These are phyloP conservation scores for Fusarium sp. DNA, from an alignment of 2,329 filamentous ascomycete genomes.

Conservation along the genomic window DNA sequence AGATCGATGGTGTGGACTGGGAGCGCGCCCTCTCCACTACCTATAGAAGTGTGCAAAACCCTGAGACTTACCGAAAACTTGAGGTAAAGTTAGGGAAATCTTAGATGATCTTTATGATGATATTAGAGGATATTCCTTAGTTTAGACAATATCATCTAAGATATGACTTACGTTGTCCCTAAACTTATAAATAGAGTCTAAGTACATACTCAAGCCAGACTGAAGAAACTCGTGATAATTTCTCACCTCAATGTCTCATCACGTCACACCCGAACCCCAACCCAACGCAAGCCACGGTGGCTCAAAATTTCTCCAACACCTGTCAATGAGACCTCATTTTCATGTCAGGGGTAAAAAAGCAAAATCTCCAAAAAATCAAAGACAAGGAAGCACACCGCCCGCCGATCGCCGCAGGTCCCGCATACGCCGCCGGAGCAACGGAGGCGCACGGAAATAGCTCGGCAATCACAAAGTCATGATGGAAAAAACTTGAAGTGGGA, in stretches of 20 bases:
- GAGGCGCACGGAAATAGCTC: conserved; percentile 38
- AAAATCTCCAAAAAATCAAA: conserved; percentile 9
- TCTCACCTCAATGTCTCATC: not conserved
- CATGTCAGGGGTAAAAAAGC: conserved; percentile 10
- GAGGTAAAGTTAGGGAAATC: conserved; percentile 26
- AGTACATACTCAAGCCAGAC: not conserved
- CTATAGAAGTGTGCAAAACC: conserved; percentile 59
- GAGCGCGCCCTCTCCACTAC: conserved; percentile 59
- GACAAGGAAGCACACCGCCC: not conserved
- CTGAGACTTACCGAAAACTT: conserved; percentile 54
- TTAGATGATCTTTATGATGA: not conserved
- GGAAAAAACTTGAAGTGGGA: not conserved
- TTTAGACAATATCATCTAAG: not conserved
- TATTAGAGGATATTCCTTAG: not conserved
- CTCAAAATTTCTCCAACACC: conserved; percentile 16
- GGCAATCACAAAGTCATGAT: conserved; percentile 18
- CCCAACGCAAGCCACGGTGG: conserved; percentile 12
- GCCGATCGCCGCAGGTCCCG: conserved; percentile 30
- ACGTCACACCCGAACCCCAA: not conserved
- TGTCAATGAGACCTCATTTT: not conserved
- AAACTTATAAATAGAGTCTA: too few species aligned
- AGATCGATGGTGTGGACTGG: conserved; percentile 58
- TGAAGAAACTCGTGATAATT: not conserved
- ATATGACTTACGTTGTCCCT: not conserved
- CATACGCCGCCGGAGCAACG: conserved; percentile 31